A percentile compares a stretch with the other conserved stretches of the same genome.
These are phyloP conservation scores for Theobroma grandiflorum DNA, from an alignment of 441 rosid genomes.

Conservation along the genomic window DNA sequence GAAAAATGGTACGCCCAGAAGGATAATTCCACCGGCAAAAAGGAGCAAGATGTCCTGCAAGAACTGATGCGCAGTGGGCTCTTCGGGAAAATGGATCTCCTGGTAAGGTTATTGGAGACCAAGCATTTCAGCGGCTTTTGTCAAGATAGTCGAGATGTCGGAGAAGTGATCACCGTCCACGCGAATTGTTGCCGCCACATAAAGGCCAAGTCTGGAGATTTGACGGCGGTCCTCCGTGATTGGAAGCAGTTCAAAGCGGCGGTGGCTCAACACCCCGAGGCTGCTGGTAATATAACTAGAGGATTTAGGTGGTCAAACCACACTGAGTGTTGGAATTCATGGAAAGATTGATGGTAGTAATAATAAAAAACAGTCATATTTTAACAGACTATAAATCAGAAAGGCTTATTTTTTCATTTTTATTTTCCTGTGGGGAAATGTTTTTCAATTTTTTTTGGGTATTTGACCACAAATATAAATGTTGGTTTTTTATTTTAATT, in stretches of 20 bases:
- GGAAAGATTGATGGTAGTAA: conserved; percentile 30
- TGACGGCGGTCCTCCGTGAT: conserved; percentile 57
- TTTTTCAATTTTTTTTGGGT: too few species aligned
- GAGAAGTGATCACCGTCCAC: conserved; percentile 63
- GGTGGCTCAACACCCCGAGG: not conserved
- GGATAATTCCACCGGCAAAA: conserved; percentile 55
- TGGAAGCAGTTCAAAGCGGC: conserved; percentile 58
- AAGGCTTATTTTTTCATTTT: too few species aligned
- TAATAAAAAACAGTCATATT: too few species aligned
- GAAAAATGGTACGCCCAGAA: conserved; percentile 65
- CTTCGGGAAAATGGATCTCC: conserved; percentile 40
- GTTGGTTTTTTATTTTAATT: too few species aligned
- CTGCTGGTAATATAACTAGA: not conserved
- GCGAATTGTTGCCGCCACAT: conserved; percentile 86
- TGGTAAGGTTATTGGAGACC: conserved; percentile 53
- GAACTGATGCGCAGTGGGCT: conserved; percentile 45
- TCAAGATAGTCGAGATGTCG: conserved; percentile 57
- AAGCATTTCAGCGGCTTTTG: conserved; percentile 76
- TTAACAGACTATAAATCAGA: too few species aligned
- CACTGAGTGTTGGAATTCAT: conserved; percentile 46
- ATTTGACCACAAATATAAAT: too few species aligned
- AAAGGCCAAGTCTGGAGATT: conserved; percentile 62
- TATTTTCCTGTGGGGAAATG: too few species aligned
- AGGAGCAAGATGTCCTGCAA: conserved; percentile 78
- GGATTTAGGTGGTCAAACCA: too few species aligned